Conservation (phyloP, 805 yeast species). For the Suhomyces faveliae region DNA sequence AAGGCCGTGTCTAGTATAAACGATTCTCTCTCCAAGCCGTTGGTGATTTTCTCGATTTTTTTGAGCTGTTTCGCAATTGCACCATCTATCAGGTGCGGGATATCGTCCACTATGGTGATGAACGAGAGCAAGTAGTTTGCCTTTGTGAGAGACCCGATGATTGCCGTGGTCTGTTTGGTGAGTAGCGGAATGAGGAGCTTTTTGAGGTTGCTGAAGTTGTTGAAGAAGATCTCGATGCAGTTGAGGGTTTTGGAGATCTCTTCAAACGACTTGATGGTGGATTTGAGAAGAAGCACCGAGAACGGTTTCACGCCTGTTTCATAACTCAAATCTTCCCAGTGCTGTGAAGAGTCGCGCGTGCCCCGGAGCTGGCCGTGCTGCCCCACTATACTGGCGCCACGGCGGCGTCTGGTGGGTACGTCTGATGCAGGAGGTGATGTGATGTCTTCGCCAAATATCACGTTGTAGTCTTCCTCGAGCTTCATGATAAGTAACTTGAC, state of each 20-base stretch:
- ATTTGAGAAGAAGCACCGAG: conserved; percentile 11
- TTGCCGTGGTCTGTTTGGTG: conserved; percentile 28
- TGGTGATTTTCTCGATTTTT: conserved; percentile 38
- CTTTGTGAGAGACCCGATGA: conserved; percentile 26
- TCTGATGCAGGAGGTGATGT: neutral
- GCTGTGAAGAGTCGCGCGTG: neutral
- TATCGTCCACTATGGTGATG: conserved; percentile 31
- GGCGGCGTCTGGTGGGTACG: neutral
- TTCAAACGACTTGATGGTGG: conserved; percentile 13
- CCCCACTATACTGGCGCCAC: neutral
- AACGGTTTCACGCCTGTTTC: conserved; percentile 13
- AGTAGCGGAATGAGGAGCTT: conserved; percentile 35
- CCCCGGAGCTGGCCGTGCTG: neutral
- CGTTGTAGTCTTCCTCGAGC: conserved; percentile 33
- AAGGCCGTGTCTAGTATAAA: conserved; percentile 28
- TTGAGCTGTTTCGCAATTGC: conserved; percentile 27
- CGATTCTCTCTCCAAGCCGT: conserved; percentile 36
- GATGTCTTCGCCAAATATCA: conserved; percentile 21
- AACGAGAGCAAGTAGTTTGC: conserved; percentile 27
- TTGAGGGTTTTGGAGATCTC: conserved; percentile 24
- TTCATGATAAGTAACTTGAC: conserved; percentile 19
- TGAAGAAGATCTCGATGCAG: conserved; percentile 40
- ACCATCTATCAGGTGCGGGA: conserved; percentile 19
- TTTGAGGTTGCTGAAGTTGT: conserved; percentile 35
- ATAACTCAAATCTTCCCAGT: conserved; percentile 19